A percentile compares a stretch with the other conserved stretches of the same genome.
Evolutionary conservation across 139 green algal species (phyloP).

Genomic region (Coccomyxa sp.): DNA sequence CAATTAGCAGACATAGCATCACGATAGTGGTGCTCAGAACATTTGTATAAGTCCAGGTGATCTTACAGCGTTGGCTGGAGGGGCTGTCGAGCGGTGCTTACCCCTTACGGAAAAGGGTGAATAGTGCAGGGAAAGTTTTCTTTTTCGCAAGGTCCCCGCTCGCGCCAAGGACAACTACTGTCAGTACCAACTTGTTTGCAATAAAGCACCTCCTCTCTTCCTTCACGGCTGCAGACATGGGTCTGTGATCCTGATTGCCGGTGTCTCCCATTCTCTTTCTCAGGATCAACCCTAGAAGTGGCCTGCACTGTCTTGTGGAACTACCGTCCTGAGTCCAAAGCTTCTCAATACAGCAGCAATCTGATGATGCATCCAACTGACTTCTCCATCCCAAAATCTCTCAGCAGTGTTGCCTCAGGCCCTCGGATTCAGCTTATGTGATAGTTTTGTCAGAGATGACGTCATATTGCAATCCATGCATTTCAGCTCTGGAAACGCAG

Average conservation of each 20-base stretch:
- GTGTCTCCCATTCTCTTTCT: no score
- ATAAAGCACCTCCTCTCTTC: neutral
- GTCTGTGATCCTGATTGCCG: no score
- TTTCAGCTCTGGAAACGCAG: no score
- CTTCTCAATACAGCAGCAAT: neutral
- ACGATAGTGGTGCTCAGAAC: neutral
- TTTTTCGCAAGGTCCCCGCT: conserved; percentile 84
- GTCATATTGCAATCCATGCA: no score
- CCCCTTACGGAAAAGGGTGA: conserved; percentile 60
- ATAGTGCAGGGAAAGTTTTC: conserved; percentile 88
- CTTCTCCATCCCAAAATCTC: no score
- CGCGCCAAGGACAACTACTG: conserved; percentile 31
- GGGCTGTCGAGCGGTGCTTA: conserved; percentile 33
- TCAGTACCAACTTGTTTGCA: conserved; percentile 9
- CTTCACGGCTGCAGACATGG: no score
- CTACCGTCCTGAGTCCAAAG: neutral
- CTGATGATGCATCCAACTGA: no score
- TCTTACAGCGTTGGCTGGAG: neutral
- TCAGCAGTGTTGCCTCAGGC: no score
- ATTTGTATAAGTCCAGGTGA: neutral
- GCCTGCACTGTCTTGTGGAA: neutral
- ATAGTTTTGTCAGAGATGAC: no score
- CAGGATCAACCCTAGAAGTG: neutral
- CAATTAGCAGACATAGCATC: neutral
- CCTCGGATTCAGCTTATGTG: no score